Percentiles rank a stretch among this genome's conserved stretches.
phyloP scores from a whole-genome alignment of 495 filamentous ascomycete species.

The Cercophora sp. region DNA sequence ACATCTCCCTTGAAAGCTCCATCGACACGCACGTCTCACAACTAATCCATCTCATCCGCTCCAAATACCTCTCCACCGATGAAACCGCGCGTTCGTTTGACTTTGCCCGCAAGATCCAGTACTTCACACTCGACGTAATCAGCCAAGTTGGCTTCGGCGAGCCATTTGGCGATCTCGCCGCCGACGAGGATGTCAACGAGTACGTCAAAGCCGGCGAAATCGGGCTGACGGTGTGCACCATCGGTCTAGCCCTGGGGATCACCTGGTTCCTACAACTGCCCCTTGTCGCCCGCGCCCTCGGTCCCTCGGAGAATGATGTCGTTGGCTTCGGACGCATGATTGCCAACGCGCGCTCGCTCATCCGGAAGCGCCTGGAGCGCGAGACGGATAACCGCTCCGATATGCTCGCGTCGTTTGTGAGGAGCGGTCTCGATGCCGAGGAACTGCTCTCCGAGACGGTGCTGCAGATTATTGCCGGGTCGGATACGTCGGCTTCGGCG shows the following conservation, averaged over 20 bases:
- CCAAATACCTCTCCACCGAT: slow-evolving; percentile 39
- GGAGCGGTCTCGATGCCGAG: slow-evolving; percentile 34
- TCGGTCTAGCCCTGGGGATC: slow-evolving; percentile 11
- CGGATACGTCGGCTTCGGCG: slow-evolving; percentile 58
- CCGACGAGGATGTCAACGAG: slow-evolving; percentile 23
- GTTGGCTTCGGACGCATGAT: slow-evolving; percentile 24
- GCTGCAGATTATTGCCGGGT: slow-evolving; percentile 40
- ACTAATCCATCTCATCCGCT: slow-evolving; percentile 35
- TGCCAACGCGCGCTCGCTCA: slow-evolving; percentile 11
- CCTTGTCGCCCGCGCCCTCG: slow-evolving; percentile 10
- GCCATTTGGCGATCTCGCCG: slow-evolving; percentile 29
- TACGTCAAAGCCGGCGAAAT: slow-evolving; percentile 21
- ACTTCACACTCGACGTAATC: slow-evolving; percentile 36
- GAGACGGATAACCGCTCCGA: slow-evolving; percentile 21
- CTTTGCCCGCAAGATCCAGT: slow-evolving; percentile 30
- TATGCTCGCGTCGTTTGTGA: slow-evolving; percentile 39
- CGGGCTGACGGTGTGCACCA: slow-evolving; percentile 1
- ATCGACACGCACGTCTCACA: slow-evolving; percentile 36
- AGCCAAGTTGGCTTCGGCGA: slow-evolving; percentile 28
- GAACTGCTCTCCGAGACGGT: slow-evolving; percentile 34
- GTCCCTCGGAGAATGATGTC: slow-evolving; percentile 18
- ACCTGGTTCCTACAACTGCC: slow-evolving; percentile 15
- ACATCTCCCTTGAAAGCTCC: slow-evolving; percentile 35
- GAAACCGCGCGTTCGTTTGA: slow-evolving; percentile 35
- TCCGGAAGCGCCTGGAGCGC: slow-evolving; percentile 23